Evolutionary conservation across 805 yeast genomes (phyloP).

Genomic region (Sugiyamaella smithiae): DNA sequence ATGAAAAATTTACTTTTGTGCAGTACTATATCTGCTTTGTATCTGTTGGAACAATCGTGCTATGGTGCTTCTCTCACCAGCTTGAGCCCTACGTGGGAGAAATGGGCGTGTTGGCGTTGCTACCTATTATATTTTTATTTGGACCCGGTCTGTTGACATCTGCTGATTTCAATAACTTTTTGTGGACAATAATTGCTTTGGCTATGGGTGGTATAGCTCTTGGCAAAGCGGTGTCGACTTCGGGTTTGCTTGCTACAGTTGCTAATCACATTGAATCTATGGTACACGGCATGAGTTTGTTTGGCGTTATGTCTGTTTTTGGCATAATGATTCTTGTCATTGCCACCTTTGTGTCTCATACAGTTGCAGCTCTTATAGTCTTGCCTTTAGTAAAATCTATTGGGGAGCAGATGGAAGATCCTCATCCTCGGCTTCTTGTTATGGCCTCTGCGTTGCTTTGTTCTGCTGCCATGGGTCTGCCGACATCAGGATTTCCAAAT

Average conservation of each 20-base stretch:
- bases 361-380: constrained; percentile 92
- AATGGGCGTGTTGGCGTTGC: constrained; percentile 92
- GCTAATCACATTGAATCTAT: constrained; percentile 64
- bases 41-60: constrained; percentile 65
- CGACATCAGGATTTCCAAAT: constrained; percentile 97
- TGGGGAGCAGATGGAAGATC: constrained; percentile 57
- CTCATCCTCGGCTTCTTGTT: constrained; percentile 82
- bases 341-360: constrained; percentile 95
- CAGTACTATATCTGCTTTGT: constrained; percentile 76
- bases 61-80: constrained; percentile 88
- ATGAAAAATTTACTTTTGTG: constrained; percentile 63
- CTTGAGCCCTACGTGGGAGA: constrained; percentile 78
- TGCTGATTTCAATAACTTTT: constrained; percentile 91
- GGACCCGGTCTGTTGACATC: constrained; percentile 85
- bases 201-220: constrained; percentile 98
- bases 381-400: constrained; percentile 88
- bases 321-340: constrained; percentile 77
- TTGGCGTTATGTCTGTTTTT: constrained; percentile 70
- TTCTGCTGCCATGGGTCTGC: constrained; percentile 96
- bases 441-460: constrained; percentile 65
- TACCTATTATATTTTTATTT: constrained; percentile 87
- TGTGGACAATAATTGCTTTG: constrained; percentile 92
- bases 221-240: constrained; percentile 91
- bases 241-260: constrained; percentile 78
- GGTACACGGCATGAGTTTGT: constrained; percentile 67